Base-by-base conservation (phyloP, 129 eudicot species). In the Apium graveolens region DNA sequence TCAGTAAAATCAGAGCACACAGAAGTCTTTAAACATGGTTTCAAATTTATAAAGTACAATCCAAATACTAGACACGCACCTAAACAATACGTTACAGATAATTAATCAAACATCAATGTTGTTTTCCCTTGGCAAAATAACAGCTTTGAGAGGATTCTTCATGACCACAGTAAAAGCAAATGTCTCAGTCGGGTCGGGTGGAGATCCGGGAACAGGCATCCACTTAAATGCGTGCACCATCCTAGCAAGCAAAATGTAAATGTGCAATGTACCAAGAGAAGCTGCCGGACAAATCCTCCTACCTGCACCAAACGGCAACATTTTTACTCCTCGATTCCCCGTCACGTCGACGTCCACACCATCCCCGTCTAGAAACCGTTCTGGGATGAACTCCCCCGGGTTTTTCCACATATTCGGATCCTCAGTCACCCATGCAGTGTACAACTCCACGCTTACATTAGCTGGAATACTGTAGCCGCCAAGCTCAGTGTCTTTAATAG, bases 161-260 rank as follows among this genome's bases (percentile, higher is more conserved):
- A 95, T 95, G 26, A 95, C 88, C 1, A 95, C 85, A 18, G 98
- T 95, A 60, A 95, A 95, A 63, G 98, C 97, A 85, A 89, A 95
- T 2, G 96, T 91, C 87, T 95, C 98, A 0, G 92, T 91, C 83
- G 98, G 94, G 90, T 91, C 96, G 78, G 98, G 98, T 65, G 92
- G 92, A 89, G 77, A 39, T 73, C 81, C 90, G 60, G 97, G 90
- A 46, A 81, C 82, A 13, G 97, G 92, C 11, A 91, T 49, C 98
- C 98, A 95, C 81, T 87, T 88, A 81, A 86, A 95, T 69, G 89
- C 92, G 70, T 91, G 98, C 60, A 95, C 91, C 98, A 95, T 95
- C 78, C 84, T 74, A 51, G 96, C 98, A n/a, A 95, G 82, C 90
- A 95, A 78, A 81, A 95, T 32, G 77, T 85, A 79, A 31, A 85